Evolutionary conservation across 2,329 filamentous ascomycete genomes (phyloP).

Genomic region (Blumeriella jaapii): DNA sequence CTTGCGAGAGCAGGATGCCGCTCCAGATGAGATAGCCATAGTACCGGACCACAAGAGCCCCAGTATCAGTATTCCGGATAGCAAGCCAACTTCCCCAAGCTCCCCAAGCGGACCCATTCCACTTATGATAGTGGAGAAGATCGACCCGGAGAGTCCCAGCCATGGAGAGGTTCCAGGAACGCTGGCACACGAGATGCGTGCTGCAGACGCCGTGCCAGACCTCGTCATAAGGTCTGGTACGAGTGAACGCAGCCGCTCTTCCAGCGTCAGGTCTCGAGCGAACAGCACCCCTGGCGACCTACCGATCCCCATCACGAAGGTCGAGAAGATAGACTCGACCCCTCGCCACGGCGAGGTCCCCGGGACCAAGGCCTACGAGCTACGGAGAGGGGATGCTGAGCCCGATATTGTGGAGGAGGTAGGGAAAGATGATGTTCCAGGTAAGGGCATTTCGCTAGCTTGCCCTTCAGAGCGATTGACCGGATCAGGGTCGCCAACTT

Average conservation of each 20-base stretch:
- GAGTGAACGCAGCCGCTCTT: constrained; percentile 13
- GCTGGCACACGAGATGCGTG: constrained; percentile 41
- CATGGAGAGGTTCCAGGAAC: constrained; percentile 52
- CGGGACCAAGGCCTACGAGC: constrained; percentile 44
- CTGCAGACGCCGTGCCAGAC: constrained; percentile 47
- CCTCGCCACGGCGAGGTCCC: constrained; percentile 50
- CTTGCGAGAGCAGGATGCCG: constrained; percentile 43
- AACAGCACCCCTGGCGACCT: constrained; percentile 25
- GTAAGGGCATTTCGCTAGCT: constrained; percentile 36
- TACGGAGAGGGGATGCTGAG: constrained; percentile 44
- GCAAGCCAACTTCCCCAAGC: constrained; percentile 10
- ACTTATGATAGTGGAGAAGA: constrained; percentile 44
- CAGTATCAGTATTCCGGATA: constrained; percentile 4
- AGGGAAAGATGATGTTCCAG: constrained; percentile 38
- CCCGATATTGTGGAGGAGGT: constrained; percentile 46
- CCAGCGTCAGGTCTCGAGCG: constrained; percentile 19
- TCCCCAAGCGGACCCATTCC: constrained; percentile 38
- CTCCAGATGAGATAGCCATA: constrained; percentile 46
- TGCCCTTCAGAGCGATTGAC: constrained; percentile 42
- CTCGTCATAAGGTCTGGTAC: constrained; percentile 37
- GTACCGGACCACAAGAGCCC: constrained; percentile 11
- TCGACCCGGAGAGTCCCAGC: constrained; percentile 40
- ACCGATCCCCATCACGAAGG: constrained; percentile 46
- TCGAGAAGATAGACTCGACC: constrained; percentile 45
- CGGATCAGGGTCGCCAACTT: constrained; percentile 46